A percentile compares a stretch with the other conserved stretches of the same genome.
Conservation (phyloP, 2,329 filamentous ascomycete species). For the Monosporascus sp. region DNA sequence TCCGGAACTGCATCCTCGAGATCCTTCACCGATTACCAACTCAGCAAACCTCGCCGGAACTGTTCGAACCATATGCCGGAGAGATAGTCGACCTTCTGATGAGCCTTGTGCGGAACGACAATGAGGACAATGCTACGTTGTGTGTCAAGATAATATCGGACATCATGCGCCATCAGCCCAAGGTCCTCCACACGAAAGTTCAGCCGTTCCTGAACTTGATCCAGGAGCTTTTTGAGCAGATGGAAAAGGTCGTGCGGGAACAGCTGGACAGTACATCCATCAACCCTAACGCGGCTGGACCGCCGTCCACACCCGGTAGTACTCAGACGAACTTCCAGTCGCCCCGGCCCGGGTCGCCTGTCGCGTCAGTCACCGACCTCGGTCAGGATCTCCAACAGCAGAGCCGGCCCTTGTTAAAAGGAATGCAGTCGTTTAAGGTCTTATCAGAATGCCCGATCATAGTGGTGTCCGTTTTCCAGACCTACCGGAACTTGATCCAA, state of each 20-base stretch:
- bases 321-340: constrained; percentile 74
- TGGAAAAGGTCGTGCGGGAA: constrained; percentile 90
- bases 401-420: constrained; percentile 74
- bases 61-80: constrained; percentile 80
- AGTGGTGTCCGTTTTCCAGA: constrained; percentile 95
- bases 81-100: constrained; percentile 89
- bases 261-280: constrained; percentile 78
- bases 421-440: constrained; percentile 99
- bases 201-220: constrained; percentile 89
- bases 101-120: constrained; percentile 82
- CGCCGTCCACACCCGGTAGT: constrained; percentile 62
- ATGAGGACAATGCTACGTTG: constrained; percentile 97
- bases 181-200: constrained; percentile 71
- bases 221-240: constrained; percentile 90
- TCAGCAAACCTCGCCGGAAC: constrained; percentile 65
- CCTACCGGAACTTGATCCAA: constrained; percentile 73
- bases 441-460: constrained; percentile 97
- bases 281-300: constrained; percentile 46
- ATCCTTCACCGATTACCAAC: constrained; percentile 83
- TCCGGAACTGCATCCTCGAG: constrained; percentile 90
- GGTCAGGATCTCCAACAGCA: constrained; percentile 77
- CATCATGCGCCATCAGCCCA: constrained; percentile 86
- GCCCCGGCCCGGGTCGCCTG: constrained; percentile 83
- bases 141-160: constrained; percentile 99
- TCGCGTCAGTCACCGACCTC: constrained; percentile 75